Base-by-base conservation (phyloP, 768 basidiomycete species). In the Suillus subluteus region DNA sequence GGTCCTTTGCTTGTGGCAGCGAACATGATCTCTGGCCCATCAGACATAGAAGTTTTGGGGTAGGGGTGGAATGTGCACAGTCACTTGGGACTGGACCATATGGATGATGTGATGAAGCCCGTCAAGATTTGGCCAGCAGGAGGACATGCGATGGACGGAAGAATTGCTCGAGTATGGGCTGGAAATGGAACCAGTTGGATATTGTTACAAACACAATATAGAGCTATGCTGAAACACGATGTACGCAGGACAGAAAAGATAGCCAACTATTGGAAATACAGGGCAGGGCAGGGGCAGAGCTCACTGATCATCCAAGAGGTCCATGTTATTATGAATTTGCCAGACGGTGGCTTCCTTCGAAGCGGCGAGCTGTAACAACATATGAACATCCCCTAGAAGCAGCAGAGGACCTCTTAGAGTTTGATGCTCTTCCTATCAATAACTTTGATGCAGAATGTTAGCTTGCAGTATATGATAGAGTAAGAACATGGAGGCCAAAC, bases 321-420 rank as follows among this genome's bases (percentile, higher is more conserved):
- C 90, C 69, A 88, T 84, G 46, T 94, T 91, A 59, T 87, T 82
- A 72, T 94, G 92, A 23, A 94, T 85, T 74, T 92, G 87, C 61
- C 87, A 81, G 55, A 95, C 82, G 1, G 93, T 94, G 4, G 85
- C 87, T 68, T 88, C 85, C 66, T 86, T 88, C 66, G 89, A 79
- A 7, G 84, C 75, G 4, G 93, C 93, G n/a, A 95, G 85, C 93
- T 94, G 40, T 64, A 68, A 58, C 54, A 43, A 72, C 38, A 54
- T 65, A 61, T 66, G 55, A 69, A 69, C 68, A 66, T 64, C 66
- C 64, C 54, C 13, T n/a, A 11, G 4, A 56, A 61, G 26, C 30
- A 41, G 50, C 67, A 43, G 3, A 56, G 11, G 6, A 63, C 37
- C 41, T 46, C 43, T 44, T 30, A 58, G 61, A 61, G 26, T n/a